Percentiles rank a stretch among this genome's conserved stretches.
phyloP scores from a whole-genome alignment of 805 yeast genomes.

The Pichia exigua region DNA sequence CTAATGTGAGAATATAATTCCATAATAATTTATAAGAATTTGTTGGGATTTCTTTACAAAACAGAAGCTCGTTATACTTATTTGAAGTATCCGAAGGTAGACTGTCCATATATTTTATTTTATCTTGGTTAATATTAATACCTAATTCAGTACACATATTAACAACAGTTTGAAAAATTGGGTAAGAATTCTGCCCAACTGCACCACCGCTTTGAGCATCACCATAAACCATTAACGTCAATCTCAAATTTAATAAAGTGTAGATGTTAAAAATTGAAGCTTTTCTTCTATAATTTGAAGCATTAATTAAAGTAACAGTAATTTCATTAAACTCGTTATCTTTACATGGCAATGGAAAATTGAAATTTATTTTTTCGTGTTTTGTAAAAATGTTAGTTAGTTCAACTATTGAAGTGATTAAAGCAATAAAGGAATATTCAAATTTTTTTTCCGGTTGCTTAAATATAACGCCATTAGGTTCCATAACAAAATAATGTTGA shows the following conservation, averaged over 20 bases:
- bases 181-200: slow-evolving; percentile 6
- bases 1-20: slow-evolving; percentile 12
- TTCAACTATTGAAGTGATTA: slow-evolving; percentile 9
- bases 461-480: slow-evolving; percentile 4
- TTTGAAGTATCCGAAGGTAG: not conserved
- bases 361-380: not conserved
- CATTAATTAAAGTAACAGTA: slow-evolving; percentile 6
- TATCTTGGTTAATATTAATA: slow-evolving; percentile 6
- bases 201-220: slow-evolving; percentile 11
- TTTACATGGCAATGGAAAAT: not conserved
- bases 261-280: slow-evolving; percentile 4
- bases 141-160: slow-evolving; percentile 9
- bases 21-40: slow-evolving; percentile 10
- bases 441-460: slow-evolving; percentile 3
- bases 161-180: slow-evolving; percentile 10
- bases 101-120: not conserved
- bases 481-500: slow-evolving; percentile 5
- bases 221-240: slow-evolving; percentile 10
- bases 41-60: slow-evolving; percentile 6
- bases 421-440: slow-evolving; percentile 11
- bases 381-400: slow-evolving; percentile 6
- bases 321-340: slow-evolving; percentile 7
- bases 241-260: slow-evolving; percentile 7
- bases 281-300: slow-evolving; percentile 10
- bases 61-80: not conserved